Conservation (phyloP, 306 rosid species). For the Sesbania bispinosa region DNA sequence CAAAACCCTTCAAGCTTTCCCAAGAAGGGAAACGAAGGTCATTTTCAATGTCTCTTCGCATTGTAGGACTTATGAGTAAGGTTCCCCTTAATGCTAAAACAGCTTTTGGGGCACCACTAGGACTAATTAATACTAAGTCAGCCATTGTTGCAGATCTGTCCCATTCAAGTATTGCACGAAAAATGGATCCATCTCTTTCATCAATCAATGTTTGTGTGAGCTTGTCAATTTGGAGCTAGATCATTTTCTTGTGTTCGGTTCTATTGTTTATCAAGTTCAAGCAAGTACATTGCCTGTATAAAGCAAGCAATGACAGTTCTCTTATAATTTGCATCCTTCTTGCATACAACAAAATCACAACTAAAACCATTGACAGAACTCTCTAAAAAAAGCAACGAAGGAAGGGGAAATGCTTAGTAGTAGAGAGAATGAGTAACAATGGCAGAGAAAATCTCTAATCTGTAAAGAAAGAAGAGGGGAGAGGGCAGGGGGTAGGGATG, state of each 20-base stretch:
- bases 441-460: too few species aligned
- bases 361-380: too few species aligned
- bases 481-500: too few species aligned
- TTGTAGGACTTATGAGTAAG: slow-evolving; percentile 62
- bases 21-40: slow-evolving; percentile 84
- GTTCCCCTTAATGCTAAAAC: slow-evolving; percentile 74
- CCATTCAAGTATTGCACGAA: slow-evolving; percentile 91
- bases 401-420: too few species aligned
- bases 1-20: slow-evolving; percentile 87
- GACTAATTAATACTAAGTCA: slow-evolving; percentile 58
- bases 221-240: slow-evolving; percentile 78
- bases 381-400: too few species aligned
- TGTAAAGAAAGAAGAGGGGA: too few species aligned
- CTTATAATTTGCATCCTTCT: too few species aligned
- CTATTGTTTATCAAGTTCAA: slow-evolving; percentile 86
- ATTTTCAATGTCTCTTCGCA: slow-evolving; percentile 66
- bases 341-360: too few species aligned
- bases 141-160: slow-evolving; percentile 77
- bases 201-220: slow-evolving; percentile 46
- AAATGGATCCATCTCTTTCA: too few species aligned
- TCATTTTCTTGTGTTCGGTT: slow-evolving; percentile 46
- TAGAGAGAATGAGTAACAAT: too few species aligned
- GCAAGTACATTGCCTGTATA: too few species aligned
- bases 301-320: too few species aligned
- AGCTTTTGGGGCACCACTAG: slow-evolving; percentile 76